Conservation (phyloP, 805 yeast genomes). For the Saccharomycopsis javanensis region DNA sequence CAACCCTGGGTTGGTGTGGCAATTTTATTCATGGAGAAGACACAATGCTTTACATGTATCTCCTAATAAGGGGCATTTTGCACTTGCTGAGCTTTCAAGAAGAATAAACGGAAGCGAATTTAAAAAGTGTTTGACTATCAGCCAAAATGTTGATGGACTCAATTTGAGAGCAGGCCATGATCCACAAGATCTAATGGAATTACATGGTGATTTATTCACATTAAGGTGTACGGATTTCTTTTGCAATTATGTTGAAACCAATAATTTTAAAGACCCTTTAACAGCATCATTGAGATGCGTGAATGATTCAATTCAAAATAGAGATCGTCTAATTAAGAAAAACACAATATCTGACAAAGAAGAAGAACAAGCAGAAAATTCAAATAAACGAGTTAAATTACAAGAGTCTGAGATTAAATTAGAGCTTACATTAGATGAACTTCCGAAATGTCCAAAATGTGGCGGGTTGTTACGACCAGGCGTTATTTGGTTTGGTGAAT, state of each 20-base stretch:
- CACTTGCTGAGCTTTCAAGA: conserved; percentile 54
- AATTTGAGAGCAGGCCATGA: conserved; percentile 58
- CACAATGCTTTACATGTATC: conserved; percentile 50
- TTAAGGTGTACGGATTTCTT: conserved; percentile 66
- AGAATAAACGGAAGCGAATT: conserved; percentile 20
- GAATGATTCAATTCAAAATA: conserved; percentile 6
- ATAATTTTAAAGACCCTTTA: conserved; percentile 48
- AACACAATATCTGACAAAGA: conserved; percentile 4
- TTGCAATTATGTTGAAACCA: conserved; percentile 52
- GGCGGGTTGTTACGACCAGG: conserved; percentile 71
- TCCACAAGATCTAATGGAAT: conserved; percentile 42
- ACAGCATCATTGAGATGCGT: conserved; percentile 38
- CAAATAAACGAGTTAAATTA: not conserved
- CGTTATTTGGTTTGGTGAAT: conserved; percentile 93
- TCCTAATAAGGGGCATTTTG: conserved; percentile 69
- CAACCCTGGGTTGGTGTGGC: conserved; percentile 88
- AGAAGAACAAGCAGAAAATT: not conserved
- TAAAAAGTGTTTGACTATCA: conserved; percentile 49
- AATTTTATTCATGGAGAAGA: conserved; percentile 67
- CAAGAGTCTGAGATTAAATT: conserved; percentile 39
- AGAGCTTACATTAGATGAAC: conserved; percentile 36
- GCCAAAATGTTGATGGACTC: conserved; percentile 79
- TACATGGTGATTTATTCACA: conserved; percentile 73
- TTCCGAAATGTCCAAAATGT: conserved; percentile 77
- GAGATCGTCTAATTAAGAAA: conserved; percentile 2